Evolutionary conservation across 495 filamentous ascomycete species (phyloP), one percentile per base, ranked within the genome.

Genomic region (Daldinia vernicosa): DNA sequence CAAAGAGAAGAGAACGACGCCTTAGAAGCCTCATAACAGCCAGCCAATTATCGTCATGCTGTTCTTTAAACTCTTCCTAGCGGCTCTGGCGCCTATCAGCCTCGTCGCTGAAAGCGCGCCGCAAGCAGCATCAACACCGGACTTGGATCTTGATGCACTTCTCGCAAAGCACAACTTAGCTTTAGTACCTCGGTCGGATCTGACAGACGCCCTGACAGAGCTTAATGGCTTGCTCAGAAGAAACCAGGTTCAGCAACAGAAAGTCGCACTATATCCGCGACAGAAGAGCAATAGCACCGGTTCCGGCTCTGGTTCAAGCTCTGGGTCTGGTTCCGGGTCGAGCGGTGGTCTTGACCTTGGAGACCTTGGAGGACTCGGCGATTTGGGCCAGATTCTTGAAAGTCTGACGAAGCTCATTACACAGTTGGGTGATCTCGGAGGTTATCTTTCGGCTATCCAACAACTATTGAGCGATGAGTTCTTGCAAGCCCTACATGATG

Each of bases 181-280:
- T 28, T 68, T 80, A 50, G 78, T 80, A 6, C 78, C 78, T 43
- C 72, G 77, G 27, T 74, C 76, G 59, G 77, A 80, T 26, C 77
- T 80, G 26, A 78, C 78, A 40, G 78, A 80, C 62, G 77, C 77
- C 5, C 40, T 80, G 60, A 79, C 74, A 7, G 78, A 80, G 56
- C 74, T 80, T 63, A 80, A 76, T 47, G 71, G 66, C 39, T 63
- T 80, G 50, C 72, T 80, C 11, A 72, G 72, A 60, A 75, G 69
- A 47, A 77, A 75, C 45, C 70, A 75, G 26, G 64, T 63, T 30
- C 65, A 76, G 14, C 73, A 75, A 59, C 66, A 75, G 30, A 75
- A 68, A 15, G 70, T 50, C 9, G 63, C 71, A 39, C 54, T 72
- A 64, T 76, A 73, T 55, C 75, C 71, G 9, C 67, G 76, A 53